Evolutionary conservation across 2,329 filamentous ascomycete species (phyloP).

Genomic region (Volutella citrinella): DNA sequence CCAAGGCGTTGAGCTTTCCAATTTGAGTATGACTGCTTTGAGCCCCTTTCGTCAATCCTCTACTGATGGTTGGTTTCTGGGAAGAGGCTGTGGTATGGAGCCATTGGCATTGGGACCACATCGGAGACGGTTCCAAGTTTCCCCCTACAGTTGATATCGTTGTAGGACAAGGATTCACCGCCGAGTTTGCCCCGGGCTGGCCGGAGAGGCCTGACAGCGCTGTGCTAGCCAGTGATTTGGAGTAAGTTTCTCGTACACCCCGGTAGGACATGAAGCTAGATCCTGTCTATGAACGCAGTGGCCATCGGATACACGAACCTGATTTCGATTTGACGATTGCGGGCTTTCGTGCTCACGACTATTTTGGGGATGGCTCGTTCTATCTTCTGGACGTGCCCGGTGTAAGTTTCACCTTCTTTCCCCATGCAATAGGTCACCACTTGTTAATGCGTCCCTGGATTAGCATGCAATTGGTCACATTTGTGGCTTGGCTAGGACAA

Average conservation of each 20-base stretch:
- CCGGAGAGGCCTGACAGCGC: slow-evolving; percentile 2
- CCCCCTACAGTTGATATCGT: slow-evolving; percentile 17
- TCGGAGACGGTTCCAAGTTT: slow-evolving; percentile 21
- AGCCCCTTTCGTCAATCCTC: no score
- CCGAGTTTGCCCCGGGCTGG: slow-evolving; percentile 10
- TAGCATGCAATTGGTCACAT: slow-evolving; percentile 19
- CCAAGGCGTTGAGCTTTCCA: neutral
- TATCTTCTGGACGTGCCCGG: slow-evolving; percentile 23
- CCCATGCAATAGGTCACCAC: neutral
- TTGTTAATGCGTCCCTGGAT: no score
- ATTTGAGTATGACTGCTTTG: slow-evolving; percentile 3
- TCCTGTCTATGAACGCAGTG: neutral
- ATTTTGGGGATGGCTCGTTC: slow-evolving; percentile 22
- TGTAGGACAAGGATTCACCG: slow-evolving; percentile 20
- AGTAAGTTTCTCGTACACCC: neutral
- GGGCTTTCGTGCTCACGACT: slow-evolving; percentile 17
- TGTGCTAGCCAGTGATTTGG: neutral
- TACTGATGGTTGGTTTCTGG: no score
- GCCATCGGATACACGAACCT: neutral
- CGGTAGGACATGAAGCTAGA: neutral
- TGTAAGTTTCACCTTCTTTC: neutral
- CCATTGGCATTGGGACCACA: slow-evolving; percentile 25
- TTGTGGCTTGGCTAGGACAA: slow-evolving; percentile 34
- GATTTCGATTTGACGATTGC: slow-evolving; percentile 17
- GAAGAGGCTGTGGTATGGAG: slow-evolving; percentile 25